Percentiles rank a stretch among this genome's conserved stretches.
Evolutionary conservation across 768 basidiomycete species (phyloP).

Genomic region (Russula dissimulans): DNA sequence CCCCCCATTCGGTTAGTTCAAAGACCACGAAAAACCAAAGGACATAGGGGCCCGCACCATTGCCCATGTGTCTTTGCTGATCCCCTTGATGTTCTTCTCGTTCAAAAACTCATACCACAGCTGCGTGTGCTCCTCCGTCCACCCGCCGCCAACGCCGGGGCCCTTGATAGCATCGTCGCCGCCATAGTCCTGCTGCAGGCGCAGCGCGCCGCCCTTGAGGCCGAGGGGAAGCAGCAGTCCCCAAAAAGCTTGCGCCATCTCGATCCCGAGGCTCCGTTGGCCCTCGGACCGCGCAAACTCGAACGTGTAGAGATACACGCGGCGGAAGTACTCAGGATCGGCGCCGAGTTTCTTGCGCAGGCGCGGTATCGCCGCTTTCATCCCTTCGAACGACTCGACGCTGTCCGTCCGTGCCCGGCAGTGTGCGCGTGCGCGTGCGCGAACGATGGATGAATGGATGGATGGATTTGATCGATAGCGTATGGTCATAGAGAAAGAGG

Average conservation of each 20-base stretch:
- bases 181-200: constrained; percentile 33
- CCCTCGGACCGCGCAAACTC: constrained; percentile 68
- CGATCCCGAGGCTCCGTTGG: constrained; percentile 66
- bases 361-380: constrained; percentile 46
- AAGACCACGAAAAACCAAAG: background rate
- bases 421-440: too few species aligned
- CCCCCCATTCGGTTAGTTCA: too few species aligned
- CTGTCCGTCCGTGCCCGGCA: constrained; percentile 28
- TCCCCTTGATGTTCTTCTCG: constrained; percentile 57
- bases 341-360: constrained; percentile 52
- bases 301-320: constrained; percentile 76
- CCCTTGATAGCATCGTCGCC: constrained; percentile 32
- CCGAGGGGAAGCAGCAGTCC: constrained; percentile 65
- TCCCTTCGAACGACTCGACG: constrained; percentile 52
- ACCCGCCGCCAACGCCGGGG: constrained; percentile 34
- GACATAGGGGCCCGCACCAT: constrained; percentile 49
- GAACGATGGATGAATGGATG: too few species aligned
- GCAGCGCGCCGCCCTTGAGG: constrained; percentile 53
- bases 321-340: constrained; percentile 61
- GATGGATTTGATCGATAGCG: too few species aligned
- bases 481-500: too few species aligned
- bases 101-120: constrained; percentile 78
- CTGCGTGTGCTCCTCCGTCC: constrained; percentile 50
- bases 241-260: constrained; percentile 74
- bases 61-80: constrained; percentile 84